Evolutionary conservation across 495 filamentous ascomycete genomes (phyloP).

Genomic region (Xylaria acuta): DNA sequence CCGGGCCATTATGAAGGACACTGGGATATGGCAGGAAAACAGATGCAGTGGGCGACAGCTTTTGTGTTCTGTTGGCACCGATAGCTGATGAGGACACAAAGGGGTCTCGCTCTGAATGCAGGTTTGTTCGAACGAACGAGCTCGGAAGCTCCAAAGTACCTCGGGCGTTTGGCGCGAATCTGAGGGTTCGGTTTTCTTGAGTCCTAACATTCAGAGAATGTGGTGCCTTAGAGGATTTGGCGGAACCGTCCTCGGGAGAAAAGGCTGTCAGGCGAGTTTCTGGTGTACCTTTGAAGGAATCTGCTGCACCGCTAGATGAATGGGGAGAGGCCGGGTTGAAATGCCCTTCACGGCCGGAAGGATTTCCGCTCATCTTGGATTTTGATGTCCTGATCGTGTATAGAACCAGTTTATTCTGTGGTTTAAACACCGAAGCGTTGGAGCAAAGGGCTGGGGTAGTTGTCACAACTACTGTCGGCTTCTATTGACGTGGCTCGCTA

Average conservation of each 20-base stretch:
- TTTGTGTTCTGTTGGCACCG: conserved; percentile 44
- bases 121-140: conserved; percentile 29
- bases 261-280: conserved; percentile 68
- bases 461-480: neutral
- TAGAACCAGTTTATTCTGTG: neutral
- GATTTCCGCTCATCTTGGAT: conserved; percentile 35
- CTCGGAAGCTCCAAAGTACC: conserved; percentile 29
- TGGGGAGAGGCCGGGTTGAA: conserved; percentile 61
- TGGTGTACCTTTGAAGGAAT: conserved; percentile 66
- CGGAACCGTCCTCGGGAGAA: conserved; percentile 63
- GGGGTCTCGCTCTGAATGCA: conserved; percentile 49
- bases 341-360: conserved; percentile 42
- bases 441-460: neutral
- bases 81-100: conserved; percentile 43
- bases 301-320: conserved; percentile 60
- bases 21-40: conserved; percentile 45
- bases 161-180: conserved; percentile 30
- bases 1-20: conserved; percentile 38
- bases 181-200: conserved; percentile 31
- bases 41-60: conserved; percentile 58
- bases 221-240: conserved; percentile 40
- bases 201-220: conserved; percentile 33
- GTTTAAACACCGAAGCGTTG: neutral
- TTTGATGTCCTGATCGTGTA: neutral
- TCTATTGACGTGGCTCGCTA: neutral